phyloP scores from a whole-genome alignment of 768 basidiomycete genomes.

The Pleurotus citrinopileatus region DNA sequence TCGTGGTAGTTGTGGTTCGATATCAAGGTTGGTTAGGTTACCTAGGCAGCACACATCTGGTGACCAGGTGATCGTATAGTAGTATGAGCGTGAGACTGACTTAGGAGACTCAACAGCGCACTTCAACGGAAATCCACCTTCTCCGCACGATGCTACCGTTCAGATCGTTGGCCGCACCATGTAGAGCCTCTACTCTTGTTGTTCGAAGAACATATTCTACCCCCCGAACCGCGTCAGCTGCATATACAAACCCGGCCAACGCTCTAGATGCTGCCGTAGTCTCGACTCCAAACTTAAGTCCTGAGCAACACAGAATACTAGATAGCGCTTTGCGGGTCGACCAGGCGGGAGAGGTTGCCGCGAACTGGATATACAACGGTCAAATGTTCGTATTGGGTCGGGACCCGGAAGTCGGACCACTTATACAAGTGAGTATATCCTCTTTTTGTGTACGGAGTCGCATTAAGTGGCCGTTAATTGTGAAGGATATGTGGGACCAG shows the following conservation, averaged over 20 bases:
- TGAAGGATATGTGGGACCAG: slow-evolving; percentile 95
- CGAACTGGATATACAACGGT: slow-evolving; percentile 93
- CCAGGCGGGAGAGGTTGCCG: slow-evolving; percentile 93
- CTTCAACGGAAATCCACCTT: background rate
- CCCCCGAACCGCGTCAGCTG: background rate
- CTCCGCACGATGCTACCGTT: background rate
- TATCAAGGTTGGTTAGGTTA: background rate
- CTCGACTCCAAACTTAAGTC: background rate
- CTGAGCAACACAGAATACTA: slow-evolving; percentile 27
- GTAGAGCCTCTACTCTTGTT: background rate
- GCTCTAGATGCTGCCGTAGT: slow-evolving; percentile 2
- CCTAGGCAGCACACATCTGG: slow-evolving; percentile 9
- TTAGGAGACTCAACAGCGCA: background rate
- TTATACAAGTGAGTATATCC: slow-evolving; percentile 63
- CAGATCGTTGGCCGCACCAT: background rate
- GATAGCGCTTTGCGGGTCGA: slow-evolving; percentile 83
- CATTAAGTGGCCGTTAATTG: slow-evolving; percentile 4
- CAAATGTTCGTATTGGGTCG: slow-evolving; percentile 73
- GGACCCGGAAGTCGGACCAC: slow-evolving; percentile 49
- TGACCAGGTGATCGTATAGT: slow-evolving; percentile 3
- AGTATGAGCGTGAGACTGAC: background rate
- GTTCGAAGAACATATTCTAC: background rate
- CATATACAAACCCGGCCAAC: background rate
- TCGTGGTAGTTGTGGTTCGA: background rate
- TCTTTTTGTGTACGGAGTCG: background rate